A percentile compares a stretch with the other conserved stretches of the same genome.
These are phyloP conservation scores for Mycosphaerelloides madeirae DNA, from an alignment of 2,329 filamentous ascomycete species.

Conservation along the genomic window DNA sequence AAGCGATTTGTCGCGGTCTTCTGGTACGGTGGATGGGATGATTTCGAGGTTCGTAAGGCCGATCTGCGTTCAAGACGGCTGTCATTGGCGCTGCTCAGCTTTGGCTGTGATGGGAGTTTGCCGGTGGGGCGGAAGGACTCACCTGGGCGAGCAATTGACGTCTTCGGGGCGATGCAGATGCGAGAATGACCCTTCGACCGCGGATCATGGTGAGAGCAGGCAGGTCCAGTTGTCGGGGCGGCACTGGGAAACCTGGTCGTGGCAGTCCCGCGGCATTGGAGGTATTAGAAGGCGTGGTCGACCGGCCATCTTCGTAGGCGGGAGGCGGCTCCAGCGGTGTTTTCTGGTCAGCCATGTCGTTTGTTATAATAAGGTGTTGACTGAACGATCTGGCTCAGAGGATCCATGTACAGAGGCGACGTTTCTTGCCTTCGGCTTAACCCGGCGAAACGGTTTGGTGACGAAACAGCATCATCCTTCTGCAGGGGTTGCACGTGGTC, in stretches of 20 bases:
- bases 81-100: constrained; percentile 23
- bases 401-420: too few relatives aligned
- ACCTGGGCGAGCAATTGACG: constrained; percentile 74
- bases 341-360: constrained; percentile 31
- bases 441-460: too few relatives aligned
- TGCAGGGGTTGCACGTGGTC: constrained; percentile 1
- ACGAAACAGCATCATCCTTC: too few relatives aligned
- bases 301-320: constrained; percentile 33
- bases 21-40: constrained; percentile 73
- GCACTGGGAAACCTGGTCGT: constrained; percentile 35
- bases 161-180: constrained; percentile 80
- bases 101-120: constrained; percentile 2
- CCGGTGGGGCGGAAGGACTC: constrained; percentile 13
- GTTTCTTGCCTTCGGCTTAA: too few relatives aligned
- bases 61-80: constrained; percentile 48
- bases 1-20: constrained; percentile 76
- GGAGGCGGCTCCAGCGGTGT: constrained; percentile 41
- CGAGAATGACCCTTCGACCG: constrained; percentile 77
- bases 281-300: constrained; percentile 26
- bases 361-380: neutral
- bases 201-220: constrained; percentile 74
- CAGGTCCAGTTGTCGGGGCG: constrained; percentile 66
- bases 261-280: constrained; percentile 4
- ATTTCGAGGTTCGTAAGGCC: constrained; percentile 80
- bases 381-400: neutral